These are phyloP conservation scores for Mycosphaerella arachidis DNA, from an alignment of 2,329 filamentous ascomycete genomes.

Conservation along the genomic window DNA sequence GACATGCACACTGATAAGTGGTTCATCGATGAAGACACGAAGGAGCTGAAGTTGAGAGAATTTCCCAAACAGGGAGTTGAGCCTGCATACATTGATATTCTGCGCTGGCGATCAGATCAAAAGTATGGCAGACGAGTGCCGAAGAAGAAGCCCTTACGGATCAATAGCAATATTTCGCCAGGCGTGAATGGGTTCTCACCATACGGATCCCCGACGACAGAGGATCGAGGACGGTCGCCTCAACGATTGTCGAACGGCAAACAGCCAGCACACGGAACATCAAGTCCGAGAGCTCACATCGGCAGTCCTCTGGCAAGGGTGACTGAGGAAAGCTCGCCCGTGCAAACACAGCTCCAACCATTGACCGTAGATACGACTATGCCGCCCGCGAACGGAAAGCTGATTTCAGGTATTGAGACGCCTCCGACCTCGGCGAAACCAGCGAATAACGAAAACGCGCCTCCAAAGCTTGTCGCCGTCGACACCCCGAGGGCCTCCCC, in stretches of 20 bases:
- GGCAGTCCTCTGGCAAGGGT: slow-evolving; percentile 70
- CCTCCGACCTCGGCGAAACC: slow-evolving; percentile 10
- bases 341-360: slow-evolving; percentile 27
- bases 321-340: slow-evolving; percentile 56
- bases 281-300: slow-evolving; percentile 63
- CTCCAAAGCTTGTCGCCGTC: slow-evolving; percentile 25
- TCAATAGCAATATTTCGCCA: slow-evolving; percentile 51
- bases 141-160: slow-evolving; percentile 45
- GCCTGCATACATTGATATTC: slow-evolving; percentile 87
- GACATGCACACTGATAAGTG: slow-evolving; percentile 87
- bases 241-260: slow-evolving; percentile 61
- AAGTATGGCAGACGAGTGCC: slow-evolving; percentile 67
- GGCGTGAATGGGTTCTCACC: slow-evolving; percentile 48
- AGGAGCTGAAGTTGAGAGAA: slow-evolving; percentile 85
- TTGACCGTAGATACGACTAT: slow-evolving; percentile 36
- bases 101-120: slow-evolving; percentile 92
- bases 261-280: slow-evolving; percentile 53
- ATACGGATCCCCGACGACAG: slow-evolving; percentile 58
- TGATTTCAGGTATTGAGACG: slow-evolving; percentile 36
- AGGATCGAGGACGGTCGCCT: slow-evolving; percentile 65
- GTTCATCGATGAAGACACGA: slow-evolving; percentile 85
- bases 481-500: slow-evolving; percentile 30
- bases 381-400: slow-evolving; percentile 20
- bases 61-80: slow-evolving; percentile 88
- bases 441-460: slow-evolving; percentile 7